Base-by-base conservation (phyloP, 129 eudicot genomes). In the Lactuca saligna region DNA sequence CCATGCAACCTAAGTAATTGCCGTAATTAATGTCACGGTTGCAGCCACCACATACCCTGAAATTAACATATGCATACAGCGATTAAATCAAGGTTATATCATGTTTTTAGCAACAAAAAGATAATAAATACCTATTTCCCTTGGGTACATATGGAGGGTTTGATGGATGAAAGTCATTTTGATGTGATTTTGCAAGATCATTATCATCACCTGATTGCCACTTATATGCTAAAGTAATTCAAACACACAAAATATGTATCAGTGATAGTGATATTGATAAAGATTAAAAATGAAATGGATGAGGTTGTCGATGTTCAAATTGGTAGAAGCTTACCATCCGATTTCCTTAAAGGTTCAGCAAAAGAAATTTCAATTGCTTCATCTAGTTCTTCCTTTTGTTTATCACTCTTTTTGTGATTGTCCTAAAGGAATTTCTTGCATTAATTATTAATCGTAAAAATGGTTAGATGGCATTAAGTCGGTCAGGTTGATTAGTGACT, bases 1-100 rank as follows among this genome's bases (percentile, higher is more conserved):
- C 98, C 96, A 89, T 93, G 82, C 90, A 93, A 78, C 97, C 97
- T 76, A 93, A 73, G 70, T 89, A 93, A 70, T 80, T 87, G 3
- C 90, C 87, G 80, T 59, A 73, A 17, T 88, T 90, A 49, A 93
- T 89, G 29, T 87, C 2, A 25, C 29, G 29, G 29, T 25, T 25
- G 29, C 29, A 25, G 1, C 29, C 29, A 25, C 29, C 29, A 25
- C 29, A 25, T 25, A 25, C 29, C 29, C 29, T 25, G 1, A 1
- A 25, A 25, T 25, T 25, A 25, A 25, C 2, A 25, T 25, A 25
- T 25, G 29, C 29, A 25, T 25, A 25, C 29, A 25, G 1, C 1
- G 29, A 25, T 25, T 25, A 25, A 25, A 25, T 25, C 29, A 25
- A 0, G 29, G 29, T 25, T 25, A 25, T 25, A 25, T 25, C 29